These are phyloP conservation scores for Dissophora ornata DNA, from an alignment of 192 early-diverging fungal species.

Conservation along the genomic window DNA sequence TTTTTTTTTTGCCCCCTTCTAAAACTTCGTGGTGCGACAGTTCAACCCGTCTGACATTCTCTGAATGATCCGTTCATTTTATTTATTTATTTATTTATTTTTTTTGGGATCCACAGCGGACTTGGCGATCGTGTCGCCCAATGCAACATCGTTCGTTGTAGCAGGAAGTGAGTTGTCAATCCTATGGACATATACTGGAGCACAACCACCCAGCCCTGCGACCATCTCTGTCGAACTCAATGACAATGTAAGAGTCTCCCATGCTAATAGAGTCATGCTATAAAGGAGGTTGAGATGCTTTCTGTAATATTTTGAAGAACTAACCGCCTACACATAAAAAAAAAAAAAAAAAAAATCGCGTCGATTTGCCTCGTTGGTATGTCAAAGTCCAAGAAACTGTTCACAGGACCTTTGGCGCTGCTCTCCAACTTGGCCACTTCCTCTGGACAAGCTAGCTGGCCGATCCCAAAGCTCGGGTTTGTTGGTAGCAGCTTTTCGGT, in stretches of 20 bases:
- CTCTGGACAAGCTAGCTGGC: slow-evolving; percentile 12
- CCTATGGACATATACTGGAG: slow-evolving; percentile 28
- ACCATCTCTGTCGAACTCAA: slow-evolving; percentile 43
- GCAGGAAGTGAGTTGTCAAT: slow-evolving; percentile 20
- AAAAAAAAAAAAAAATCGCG: too few relatives aligned
- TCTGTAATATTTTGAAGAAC: too few relatives aligned
- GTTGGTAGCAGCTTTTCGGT: slow-evolving; percentile 29
- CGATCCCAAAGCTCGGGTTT: slow-evolving; percentile 34
- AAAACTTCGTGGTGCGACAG: background rate
- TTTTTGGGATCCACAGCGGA: too few relatives aligned
- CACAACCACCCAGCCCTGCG: slow-evolving; percentile 9
- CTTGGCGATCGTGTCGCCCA: slow-evolving; percentile 10
- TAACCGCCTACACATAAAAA: background rate
- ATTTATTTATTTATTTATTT: too few relatives aligned
- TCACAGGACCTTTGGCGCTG: slow-evolving; percentile 38
- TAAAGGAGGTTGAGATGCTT: background rate
- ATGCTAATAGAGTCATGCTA: background rate
- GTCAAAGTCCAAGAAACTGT: slow-evolving; percentile 27
- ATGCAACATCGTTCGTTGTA: slow-evolving; percentile 16
- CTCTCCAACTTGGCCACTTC: slow-evolving; percentile 33
- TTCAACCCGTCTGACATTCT: too few relatives aligned
- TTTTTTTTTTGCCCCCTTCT: too few relatives aligned
- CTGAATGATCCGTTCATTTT: too few relatives aligned
- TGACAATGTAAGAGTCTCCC: slow-evolving; percentile 23
- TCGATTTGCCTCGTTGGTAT: too few relatives aligned